Evolutionary conservation across 306 rosid genomes (phyloP).

Genomic region (Coriaria nepalensis): DNA sequence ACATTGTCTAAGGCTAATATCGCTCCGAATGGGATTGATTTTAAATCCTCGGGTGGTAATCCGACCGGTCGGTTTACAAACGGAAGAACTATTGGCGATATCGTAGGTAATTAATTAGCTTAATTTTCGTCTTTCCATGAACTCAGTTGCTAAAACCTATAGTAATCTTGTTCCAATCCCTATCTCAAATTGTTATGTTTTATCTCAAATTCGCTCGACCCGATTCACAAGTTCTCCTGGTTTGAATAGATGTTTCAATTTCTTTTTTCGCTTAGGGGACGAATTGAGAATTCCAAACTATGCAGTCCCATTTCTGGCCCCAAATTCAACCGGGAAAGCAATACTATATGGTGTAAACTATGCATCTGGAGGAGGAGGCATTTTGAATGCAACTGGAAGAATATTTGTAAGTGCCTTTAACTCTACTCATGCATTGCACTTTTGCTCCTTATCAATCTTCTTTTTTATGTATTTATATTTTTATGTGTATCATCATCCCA

Average conservation of each 20-base stretch:
- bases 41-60: constrained; percentile 51
- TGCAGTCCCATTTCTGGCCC: constrained; percentile 67
- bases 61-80: constrained; percentile 91
- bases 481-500: too few relatives aligned
- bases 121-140: neutral
- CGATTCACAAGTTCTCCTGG: too few relatives aligned
- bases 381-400: constrained; percentile 90
- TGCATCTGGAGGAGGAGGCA: constrained; percentile 96
- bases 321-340: constrained; percentile 60
- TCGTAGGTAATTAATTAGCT: constrained; percentile 48
- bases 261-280: constrained; percentile 33
- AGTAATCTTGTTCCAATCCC: neutral
- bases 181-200: neutral
- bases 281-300: constrained; percentile 60
- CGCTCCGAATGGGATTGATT: constrained; percentile 83
- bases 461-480: too few relatives aligned
- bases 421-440: neutral
- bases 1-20: constrained; percentile 78
- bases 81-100: constrained; percentile 89
- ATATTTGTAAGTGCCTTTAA: constrained; percentile 48
- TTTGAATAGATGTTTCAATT: too few relatives aligned
- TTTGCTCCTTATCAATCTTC: neutral
- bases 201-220: too few relatives aligned
- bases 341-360: constrained; percentile 72
- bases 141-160: neutral